phyloP scores from a whole-genome alignment of 2,329 filamentous ascomycete genomes.

The Aquanectria penicillioides region DNA sequence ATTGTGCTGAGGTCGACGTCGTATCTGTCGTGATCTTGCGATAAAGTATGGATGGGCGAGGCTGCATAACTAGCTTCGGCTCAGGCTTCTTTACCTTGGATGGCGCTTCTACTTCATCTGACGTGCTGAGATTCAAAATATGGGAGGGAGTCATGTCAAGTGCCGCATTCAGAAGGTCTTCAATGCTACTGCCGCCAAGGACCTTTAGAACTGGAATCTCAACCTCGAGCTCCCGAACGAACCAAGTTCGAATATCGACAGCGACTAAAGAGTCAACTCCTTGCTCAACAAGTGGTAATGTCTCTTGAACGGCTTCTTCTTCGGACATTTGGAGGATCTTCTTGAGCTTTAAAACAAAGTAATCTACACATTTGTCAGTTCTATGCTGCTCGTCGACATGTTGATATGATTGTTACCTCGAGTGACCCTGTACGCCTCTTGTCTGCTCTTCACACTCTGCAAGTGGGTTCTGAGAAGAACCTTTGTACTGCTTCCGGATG shows the following conservation, averaged over 20 bases:
- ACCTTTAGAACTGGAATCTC: constrained; percentile 58
- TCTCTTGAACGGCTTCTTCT: constrained; percentile 8
- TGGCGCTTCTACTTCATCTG: neutral
- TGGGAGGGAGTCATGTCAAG: neutral
- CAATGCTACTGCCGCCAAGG: constrained; percentile 22
- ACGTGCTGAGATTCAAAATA: neutral
- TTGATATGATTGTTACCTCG: neutral
- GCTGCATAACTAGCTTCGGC: too few species aligned
- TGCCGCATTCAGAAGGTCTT: neutral
- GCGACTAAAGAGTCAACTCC: constrained; percentile 44
- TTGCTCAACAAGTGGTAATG: constrained; percentile 25
- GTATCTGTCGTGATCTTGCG: too few species aligned
- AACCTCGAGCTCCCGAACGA: constrained; percentile 54
- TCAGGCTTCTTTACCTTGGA: neutral
- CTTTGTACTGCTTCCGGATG: neutral
- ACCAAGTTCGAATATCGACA: constrained; percentile 57
- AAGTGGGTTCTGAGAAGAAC: neutral
- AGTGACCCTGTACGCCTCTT: neutral
- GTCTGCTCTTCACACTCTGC: neutral
- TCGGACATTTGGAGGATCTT: neutral
- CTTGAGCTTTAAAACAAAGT: neutral
- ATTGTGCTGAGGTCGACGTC: too few species aligned
- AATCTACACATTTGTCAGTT: neutral
- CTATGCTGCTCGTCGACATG: too few species aligned
- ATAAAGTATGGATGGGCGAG: too few species aligned